Evolutionary conservation across 768 basidiomycete species (phyloP).

Genomic region (Boletus rubroflammeus): DNA sequence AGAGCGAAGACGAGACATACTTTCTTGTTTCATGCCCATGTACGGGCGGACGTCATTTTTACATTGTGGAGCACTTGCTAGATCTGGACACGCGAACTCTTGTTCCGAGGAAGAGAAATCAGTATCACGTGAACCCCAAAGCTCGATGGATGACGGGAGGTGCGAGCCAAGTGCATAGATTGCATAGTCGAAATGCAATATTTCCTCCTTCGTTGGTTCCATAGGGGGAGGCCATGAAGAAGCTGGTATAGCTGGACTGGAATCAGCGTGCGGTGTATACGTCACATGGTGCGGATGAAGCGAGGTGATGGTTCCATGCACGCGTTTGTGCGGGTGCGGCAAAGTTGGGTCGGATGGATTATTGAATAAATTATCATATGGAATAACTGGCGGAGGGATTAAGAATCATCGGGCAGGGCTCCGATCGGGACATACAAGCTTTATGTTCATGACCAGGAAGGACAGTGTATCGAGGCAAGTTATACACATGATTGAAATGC

Average conservation of each 20-base stretch:
- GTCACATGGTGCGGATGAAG: conserved; percentile 39
- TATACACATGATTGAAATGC: conserved; percentile 56
- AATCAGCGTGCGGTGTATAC: conserved; percentile 7
- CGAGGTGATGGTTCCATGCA: conserved; percentile 46
- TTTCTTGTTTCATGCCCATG: conserved; percentile 45
- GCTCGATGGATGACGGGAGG: conserved; percentile 50
- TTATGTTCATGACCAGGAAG: conserved; percentile 62
- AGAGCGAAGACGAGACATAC: conserved; percentile 47
- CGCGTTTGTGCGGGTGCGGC: conserved; percentile 27
- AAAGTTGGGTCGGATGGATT: conserved; percentile 13
- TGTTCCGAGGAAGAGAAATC: background rate
- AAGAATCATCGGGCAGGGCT: background rate
- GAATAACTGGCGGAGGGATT: conserved; percentile 40
- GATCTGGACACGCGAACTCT: background rate
- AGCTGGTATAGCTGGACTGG: background rate
- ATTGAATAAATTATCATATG: conserved; percentile 47
- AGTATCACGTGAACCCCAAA: conserved; percentile 39
- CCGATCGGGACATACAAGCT: conserved; percentile 42
- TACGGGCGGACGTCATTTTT: conserved; percentile 17
- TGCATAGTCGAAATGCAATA: conserved; percentile 51
- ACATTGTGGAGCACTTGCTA: background rate
- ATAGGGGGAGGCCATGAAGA: background rate
- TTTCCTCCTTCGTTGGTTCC: conserved; percentile 4
- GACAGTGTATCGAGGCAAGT: conserved; percentile 54
- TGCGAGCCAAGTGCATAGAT: conserved; percentile 61